phyloP scores from a whole-genome alignment of 2,329 filamentous ascomycete species.

The Daldinia sp. region DNA sequence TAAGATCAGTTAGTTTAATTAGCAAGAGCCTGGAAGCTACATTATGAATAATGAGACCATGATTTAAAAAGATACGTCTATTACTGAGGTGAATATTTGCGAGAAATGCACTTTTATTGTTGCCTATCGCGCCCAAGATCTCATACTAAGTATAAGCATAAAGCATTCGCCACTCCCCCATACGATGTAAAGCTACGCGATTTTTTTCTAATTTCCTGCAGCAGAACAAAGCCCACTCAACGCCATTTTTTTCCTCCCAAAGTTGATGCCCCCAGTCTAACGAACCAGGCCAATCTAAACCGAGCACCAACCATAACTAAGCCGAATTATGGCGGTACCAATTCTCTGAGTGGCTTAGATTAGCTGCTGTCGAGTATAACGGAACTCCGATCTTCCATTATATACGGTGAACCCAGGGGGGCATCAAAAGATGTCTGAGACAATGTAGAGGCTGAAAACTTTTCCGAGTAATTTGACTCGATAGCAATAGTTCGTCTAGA shows the following conservation, averaged over 20 bases:
- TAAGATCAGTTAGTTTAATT: constrained; percentile 4
- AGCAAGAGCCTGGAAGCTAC: constrained; percentile 12
- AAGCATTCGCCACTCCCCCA: constrained; percentile 29
- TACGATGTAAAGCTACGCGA: constrained; percentile 34
- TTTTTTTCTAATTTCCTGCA: constrained; percentile 11
- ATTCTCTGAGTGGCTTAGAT: constrained; percentile 5
- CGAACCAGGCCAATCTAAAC: constrained; percentile 19
- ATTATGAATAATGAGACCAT: constrained; percentile 39
- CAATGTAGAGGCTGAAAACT: constrained; percentile 1
- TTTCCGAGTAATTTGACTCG: background rate
- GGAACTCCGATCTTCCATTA: constrained; percentile 15
- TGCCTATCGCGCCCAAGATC: constrained; percentile 14
- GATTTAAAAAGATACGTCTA: constrained; percentile 8
- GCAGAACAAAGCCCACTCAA: constrained; percentile 1
- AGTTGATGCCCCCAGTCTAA: constrained; percentile 11
- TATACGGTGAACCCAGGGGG: constrained; percentile 4
- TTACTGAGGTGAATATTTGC: background rate
- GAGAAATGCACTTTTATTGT: constrained; percentile 8
- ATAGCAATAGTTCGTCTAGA: constrained; percentile 4
- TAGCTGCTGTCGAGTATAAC: constrained; percentile 16
- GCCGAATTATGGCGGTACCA: constrained; percentile 9
- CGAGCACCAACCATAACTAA: constrained; percentile 9
- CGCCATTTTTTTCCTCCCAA: constrained; percentile 5
- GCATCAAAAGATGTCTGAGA: constrained; percentile 6
- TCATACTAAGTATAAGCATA: constrained; percentile 8